Evolutionary conservation across 2,329 filamentous ascomycete genomes (phyloP), one percentile per base, ranked within the genome.

Genomic region (Mycocentrospora acerina): DNA sequence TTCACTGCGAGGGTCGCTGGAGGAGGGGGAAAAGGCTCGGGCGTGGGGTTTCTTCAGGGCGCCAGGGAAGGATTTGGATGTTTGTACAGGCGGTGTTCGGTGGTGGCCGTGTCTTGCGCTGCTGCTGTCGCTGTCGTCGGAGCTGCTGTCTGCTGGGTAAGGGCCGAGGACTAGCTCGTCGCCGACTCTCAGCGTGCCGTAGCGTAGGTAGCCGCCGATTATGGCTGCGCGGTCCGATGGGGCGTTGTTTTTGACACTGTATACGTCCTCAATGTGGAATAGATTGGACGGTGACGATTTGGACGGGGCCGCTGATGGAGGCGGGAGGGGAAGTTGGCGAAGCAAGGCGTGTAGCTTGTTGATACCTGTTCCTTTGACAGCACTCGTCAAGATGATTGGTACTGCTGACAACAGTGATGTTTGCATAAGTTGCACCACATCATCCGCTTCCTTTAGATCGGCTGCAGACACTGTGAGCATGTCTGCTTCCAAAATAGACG

Each of bases 221-320:
- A 98, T 87, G n/a, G 81, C 55, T 9, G 53, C 40, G 10, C 37
- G 35, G 22, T 53, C 51, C 2, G 40, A 35, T 1, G 51, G 47
- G 14, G 47, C 35, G 18, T 44, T 80, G 11, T 90, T 78, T 7
- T 50, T 46, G 1, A 55, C 43, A 41, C 80, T 86, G 64, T 95
- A 97, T 1, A 90, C 82, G 53, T 96, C 91, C 60, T 97, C 91
- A 16, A 97, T 80, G 59, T 96, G 87, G 58, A 97, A 97, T 2
- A 96, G 70, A 24, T 79, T 79, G 4, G 73, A 71, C 2, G 82
- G 79, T 15, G 45, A 31, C 12, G 28, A 36, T 10, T 46, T 55
- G 2, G 75, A 69, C 6, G 85, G 32, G 24, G 16, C 40, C 4
- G 40, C 26, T 16, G 27, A 13, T 2, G 51, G 27, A 1, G 62